phyloP scores from a whole-genome alignment of 805 yeast genomes.

The Dipodascopsis tothii region DNA sequence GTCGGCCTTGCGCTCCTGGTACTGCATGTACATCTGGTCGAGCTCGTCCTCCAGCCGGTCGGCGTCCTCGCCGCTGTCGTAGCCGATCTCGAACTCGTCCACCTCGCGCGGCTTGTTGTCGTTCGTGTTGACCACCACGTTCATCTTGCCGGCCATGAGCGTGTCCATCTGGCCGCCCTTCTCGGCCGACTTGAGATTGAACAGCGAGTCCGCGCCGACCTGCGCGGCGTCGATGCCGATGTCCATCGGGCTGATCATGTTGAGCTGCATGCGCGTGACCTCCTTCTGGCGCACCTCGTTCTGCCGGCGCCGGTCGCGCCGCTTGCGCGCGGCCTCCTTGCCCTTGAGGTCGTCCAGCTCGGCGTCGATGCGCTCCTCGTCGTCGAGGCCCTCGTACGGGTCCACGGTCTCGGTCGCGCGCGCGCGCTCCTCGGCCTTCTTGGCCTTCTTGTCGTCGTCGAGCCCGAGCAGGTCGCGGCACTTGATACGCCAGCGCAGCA shows the following conservation, averaged over 20 bases:
- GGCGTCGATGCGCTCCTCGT: slow-evolving; percentile 81
- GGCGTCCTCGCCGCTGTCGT: slow-evolving; percentile 32
- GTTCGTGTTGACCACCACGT: slow-evolving; percentile 36
- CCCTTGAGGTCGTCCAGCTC: slow-evolving; percentile 71
- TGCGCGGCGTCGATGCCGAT: slow-evolving; percentile 89
- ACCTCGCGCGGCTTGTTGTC: slow-evolving; percentile 25
- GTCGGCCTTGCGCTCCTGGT: slow-evolving; percentile 41
- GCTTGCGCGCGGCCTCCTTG: slow-evolving; percentile 58
- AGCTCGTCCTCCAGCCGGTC: slow-evolving; percentile 66
- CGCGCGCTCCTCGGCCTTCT: slow-evolving; percentile 41
- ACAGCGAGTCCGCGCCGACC: slow-evolving; percentile 68
- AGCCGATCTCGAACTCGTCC: slow-evolving; percentile 17
- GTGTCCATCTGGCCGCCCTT: slow-evolving; percentile 58
- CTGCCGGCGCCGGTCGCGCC: slow-evolving; percentile 72
- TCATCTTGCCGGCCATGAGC: slow-evolving; percentile 26
- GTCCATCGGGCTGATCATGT: slow-evolving; percentile 86
- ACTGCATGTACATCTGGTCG: slow-evolving; percentile 60
- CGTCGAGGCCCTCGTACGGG: slow-evolving; percentile 31
- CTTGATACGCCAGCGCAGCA: slow-evolving; percentile 80
- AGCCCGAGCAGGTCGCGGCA: slow-evolving; percentile 73
- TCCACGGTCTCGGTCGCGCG: slow-evolving; percentile 62
- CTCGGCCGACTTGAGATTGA: slow-evolving; percentile 77
- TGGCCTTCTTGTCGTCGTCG: slow-evolving; percentile 42
- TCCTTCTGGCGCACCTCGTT: slow-evolving; percentile 85
- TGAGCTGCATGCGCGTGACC: slow-evolving; percentile 85